Conservation (phyloP, 768 basidiomycete species). For the Boletus sp. region DNA sequence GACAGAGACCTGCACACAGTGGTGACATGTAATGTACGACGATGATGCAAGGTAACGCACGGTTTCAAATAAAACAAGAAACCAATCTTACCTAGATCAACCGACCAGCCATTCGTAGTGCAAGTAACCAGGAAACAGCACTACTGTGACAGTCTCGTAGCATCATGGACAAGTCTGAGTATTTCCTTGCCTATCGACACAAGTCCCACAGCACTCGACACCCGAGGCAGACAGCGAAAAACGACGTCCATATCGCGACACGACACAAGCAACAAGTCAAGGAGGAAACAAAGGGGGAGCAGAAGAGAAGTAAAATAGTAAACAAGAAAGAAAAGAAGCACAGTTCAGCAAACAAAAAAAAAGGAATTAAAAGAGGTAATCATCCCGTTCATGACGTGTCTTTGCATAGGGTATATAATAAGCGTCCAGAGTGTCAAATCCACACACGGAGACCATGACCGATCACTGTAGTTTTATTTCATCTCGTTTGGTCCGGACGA, state of each 20-base stretch:
- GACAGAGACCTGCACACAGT: too few species aligned
- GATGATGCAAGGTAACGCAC: too few species aligned
- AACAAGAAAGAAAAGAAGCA: background rate
- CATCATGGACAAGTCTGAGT: too few species aligned
- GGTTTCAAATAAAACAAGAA: too few species aligned
- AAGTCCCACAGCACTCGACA: background rate
- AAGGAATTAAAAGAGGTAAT: background rate
- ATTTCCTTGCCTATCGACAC: background rate
- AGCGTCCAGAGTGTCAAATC: background rate
- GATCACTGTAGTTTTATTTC: background rate
- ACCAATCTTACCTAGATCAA: too few species aligned
- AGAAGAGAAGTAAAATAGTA: background rate
- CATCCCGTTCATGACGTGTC: background rate
- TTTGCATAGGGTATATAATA: slow-evolving; percentile 18
- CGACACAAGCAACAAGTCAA: background rate
- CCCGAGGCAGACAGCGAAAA: background rate
- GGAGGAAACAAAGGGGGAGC: background rate
- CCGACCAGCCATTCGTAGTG: too few species aligned
- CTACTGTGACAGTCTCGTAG: too few species aligned
- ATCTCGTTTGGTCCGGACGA: background rate
- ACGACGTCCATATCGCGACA: slow-evolving; percentile 3
- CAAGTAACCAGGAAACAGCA: too few species aligned
- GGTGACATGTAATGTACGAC: too few species aligned
- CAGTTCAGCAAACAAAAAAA: background rate
- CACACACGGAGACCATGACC: slow-evolving; percentile 1